These are phyloP conservation scores for Phytophthora citricola DNA, from an alignment of 352 stramenopile genomes.

Conservation along the genomic window DNA sequence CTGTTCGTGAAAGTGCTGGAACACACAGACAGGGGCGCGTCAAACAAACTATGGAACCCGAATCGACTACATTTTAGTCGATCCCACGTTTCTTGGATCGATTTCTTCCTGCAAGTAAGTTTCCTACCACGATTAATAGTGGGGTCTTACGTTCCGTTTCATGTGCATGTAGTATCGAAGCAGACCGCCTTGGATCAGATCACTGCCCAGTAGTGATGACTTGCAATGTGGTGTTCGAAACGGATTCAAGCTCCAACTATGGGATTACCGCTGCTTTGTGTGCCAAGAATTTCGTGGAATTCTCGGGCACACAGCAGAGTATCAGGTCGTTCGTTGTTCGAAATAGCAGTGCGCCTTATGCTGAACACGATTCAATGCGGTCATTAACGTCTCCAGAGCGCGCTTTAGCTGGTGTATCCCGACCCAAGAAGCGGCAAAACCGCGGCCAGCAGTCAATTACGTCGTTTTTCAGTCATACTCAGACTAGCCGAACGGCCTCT, in stretches of 20 bases:
- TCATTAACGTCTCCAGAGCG: neutral
- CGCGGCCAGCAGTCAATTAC: slow-evolving; percentile 55
- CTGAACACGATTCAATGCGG: neutral
- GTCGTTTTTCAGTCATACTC: slow-evolving; percentile 52
- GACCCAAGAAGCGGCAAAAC: slow-evolving; percentile 21
- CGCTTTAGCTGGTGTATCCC: neutral
- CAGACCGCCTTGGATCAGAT: slow-evolving; percentile 71
- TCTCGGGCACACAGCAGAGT: slow-evolving; percentile 77
- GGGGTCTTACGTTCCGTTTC: neutral
- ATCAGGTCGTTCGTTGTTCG: slow-evolving; percentile 57
- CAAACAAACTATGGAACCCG: slow-evolving; percentile 92
- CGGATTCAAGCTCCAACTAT: slow-evolving; percentile 17
- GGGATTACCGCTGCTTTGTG: slow-evolving; percentile 53
- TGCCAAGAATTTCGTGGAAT: slow-evolving; percentile 77
- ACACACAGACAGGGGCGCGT: slow-evolving; percentile 79
- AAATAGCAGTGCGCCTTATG: slow-evolving; percentile 9
- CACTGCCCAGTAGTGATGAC: slow-evolving; percentile 79
- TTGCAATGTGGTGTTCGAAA: slow-evolving; percentile 45
- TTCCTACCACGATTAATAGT: neutral
- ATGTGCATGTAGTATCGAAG: slow-evolving; percentile 47
- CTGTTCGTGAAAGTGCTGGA: slow-evolving; percentile 75
- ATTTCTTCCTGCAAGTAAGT: slow-evolving; percentile 66
- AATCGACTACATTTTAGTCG: slow-evolving; percentile 92
- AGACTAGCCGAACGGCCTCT: slow-evolving; percentile 18
- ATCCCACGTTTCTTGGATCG: slow-evolving; percentile 54